These are phyloP conservation scores for Litchi chinensis DNA, from an alignment of 345 rosid genomes.

Conservation along the genomic window DNA sequence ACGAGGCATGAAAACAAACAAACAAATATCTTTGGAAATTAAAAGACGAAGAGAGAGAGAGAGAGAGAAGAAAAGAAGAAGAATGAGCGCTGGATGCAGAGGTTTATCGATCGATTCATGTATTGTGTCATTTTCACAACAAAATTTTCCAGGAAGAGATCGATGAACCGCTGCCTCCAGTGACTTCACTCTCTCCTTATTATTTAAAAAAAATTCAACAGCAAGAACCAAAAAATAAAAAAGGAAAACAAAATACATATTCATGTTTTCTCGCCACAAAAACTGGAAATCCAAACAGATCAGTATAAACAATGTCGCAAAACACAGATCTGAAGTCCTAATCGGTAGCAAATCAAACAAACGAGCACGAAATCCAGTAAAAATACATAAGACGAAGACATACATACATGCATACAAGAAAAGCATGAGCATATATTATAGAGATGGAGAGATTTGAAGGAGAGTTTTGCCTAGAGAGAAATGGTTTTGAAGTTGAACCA, in stretches of 20 bases:
- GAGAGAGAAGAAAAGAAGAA: not conserved
- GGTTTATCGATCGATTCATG: conserved; percentile 99
- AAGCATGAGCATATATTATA: not conserved
- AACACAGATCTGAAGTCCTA: conserved; percentile 33
- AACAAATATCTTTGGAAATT: not conserved
- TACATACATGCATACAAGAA: not conserved
- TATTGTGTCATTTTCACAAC: conserved; percentile 35
- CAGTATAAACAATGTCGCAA: not conserved
- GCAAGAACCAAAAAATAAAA: not conserved
- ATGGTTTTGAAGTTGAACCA: conserved; percentile 12
- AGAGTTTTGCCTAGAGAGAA: not conserved
- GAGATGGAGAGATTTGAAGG: not conserved
- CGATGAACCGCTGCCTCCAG: conserved; percentile 99
- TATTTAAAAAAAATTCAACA: not conserved
- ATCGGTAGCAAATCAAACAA: not conserved
- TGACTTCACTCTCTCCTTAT: conserved; percentile 40
- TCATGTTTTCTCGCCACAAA: not conserved
- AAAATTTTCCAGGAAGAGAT: conserved; percentile 74
- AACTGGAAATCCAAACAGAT: not conserved
- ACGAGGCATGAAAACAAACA: not conserved
- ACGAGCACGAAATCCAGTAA: not conserved
- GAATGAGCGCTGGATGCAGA: conserved; percentile 95
- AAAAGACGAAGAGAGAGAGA: not conserved
- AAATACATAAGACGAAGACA: not conserved
- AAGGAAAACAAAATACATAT: not conserved